phyloP scores from a whole-genome alignment of 2,329 filamentous ascomycete species.

The Fusarium odoratissimum region DNA sequence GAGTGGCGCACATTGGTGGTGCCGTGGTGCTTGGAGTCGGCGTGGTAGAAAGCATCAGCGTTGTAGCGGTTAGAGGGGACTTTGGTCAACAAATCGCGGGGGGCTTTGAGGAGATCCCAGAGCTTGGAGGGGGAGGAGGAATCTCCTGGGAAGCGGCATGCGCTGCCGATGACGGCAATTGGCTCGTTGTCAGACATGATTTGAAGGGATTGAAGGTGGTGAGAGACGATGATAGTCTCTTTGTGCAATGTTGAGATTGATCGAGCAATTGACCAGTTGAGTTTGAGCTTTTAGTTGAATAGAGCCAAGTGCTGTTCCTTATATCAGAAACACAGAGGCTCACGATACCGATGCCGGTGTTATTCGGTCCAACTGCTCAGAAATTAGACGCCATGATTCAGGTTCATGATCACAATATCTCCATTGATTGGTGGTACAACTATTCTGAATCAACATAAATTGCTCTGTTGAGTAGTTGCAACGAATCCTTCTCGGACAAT shows the following conservation, averaged over 20 bases:
- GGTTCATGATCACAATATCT: neutral
- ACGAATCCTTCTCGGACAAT: neutral
- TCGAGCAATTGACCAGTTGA: neutral
- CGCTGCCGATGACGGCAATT: constrained; percentile 55
- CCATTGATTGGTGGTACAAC: neutral
- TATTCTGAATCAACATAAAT: fast-evolving
- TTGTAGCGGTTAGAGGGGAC: neutral
- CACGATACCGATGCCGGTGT: neutral
- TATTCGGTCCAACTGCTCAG: neutral
- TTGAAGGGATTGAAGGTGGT: fast-evolving
- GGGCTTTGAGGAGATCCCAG: neutral
- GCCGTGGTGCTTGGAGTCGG: neutral
- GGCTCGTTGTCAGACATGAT: constrained; percentile 42
- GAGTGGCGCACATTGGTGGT: neutral
- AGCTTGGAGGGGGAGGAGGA: constrained; percentile 34
- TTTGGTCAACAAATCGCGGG: neutral
- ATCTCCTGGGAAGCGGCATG: constrained; percentile 54
- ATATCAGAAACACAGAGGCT: fast-evolving
- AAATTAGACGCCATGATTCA: neutral
- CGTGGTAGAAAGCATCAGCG: neutral
- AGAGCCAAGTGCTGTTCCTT: neutral
- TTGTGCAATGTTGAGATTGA: neutral
- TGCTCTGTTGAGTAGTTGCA: fast-evolving
- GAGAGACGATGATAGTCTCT: neutral
- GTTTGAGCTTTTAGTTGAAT: fast-evolving